phyloP scores from a whole-genome alignment of 495 filamentous ascomycete species.

The Pyrenopolyporus hunteri region DNA sequence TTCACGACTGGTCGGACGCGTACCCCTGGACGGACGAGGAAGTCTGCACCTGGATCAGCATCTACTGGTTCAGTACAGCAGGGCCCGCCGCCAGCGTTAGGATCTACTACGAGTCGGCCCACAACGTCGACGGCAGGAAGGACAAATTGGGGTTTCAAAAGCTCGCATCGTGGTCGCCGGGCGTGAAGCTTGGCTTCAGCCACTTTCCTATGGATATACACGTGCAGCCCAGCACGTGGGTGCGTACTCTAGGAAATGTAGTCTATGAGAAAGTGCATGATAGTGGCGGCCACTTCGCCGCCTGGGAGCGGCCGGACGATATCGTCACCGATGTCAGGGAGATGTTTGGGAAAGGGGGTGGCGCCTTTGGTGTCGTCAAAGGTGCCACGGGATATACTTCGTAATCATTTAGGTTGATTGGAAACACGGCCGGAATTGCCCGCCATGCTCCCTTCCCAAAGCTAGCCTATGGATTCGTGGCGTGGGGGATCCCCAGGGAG shows the following conservation, averaged over 20 bases:
- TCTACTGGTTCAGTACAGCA: conserved; percentile 65
- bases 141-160: conserved; percentile 24
- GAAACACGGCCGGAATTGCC: neutral
- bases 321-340: conserved; percentile 60
- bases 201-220: conserved; percentile 62
- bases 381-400: conserved; percentile 45
- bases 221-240: conserved; percentile 59
- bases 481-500: neutral
- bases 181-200: conserved; percentile 62
- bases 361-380: conserved; percentile 38
- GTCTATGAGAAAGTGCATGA: conserved; percentile 61
- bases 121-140: conserved; percentile 34
- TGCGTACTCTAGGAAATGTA: conserved; percentile 58
- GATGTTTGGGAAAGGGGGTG: conserved; percentile 59
- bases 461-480: neutral
- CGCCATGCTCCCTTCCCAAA: neutral
- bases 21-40: conserved; percentile 74
- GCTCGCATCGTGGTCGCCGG: conserved; percentile 40
- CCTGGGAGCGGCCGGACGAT: conserved; percentile 62
- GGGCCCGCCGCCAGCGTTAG: conserved; percentile 61
- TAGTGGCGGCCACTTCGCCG: conserved; percentile 69
- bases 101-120: conserved; percentile 65
- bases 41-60: conserved; percentile 67
- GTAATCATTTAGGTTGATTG: neutral
- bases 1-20: conserved; percentile 69